Evolutionary conservation across 305 asterid species (phyloP).

Genomic region (Solanum aculeatissimum): DNA sequence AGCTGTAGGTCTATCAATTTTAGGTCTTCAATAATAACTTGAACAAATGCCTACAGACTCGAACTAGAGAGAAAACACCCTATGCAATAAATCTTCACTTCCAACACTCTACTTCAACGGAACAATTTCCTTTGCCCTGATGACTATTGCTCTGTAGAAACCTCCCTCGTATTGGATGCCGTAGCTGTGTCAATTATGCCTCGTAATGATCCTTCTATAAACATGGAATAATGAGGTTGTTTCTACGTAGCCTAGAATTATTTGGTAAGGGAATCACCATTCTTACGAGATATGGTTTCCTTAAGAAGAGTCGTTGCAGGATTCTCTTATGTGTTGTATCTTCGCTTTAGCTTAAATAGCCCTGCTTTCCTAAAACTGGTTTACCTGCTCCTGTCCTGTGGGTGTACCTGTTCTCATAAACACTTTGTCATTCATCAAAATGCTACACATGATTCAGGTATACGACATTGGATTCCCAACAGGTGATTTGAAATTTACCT

Average conservation of each 20-base stretch:
- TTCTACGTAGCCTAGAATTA: not conserved
- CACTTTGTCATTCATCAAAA: not conserved
- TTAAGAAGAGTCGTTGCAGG: not conserved
- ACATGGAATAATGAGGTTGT: not conserved
- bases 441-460: not conserved
- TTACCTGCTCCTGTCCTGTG: not conserved
- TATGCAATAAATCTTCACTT: not conserved
- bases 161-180: not conserved
- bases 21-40: not conserved
- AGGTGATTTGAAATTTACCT: not conserved
- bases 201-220: not conserved
- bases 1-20: not conserved
- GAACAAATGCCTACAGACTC: not conserved
- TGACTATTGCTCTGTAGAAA: not conserved
- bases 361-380: not conserved
- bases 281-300: not conserved
- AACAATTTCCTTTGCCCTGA: not conserved
- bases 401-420: not conserved
- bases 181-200: not conserved
- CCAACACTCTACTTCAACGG: not conserved
- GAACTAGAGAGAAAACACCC: not conserved
- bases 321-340: not conserved
- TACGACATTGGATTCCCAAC: not conserved
- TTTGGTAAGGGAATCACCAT: not conserved
- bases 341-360: not conserved